These are phyloP conservation scores for Hordeum vulgare DNA, from an alignment of 176 grass and related monocot genomes.

Conservation along the genomic window DNA sequence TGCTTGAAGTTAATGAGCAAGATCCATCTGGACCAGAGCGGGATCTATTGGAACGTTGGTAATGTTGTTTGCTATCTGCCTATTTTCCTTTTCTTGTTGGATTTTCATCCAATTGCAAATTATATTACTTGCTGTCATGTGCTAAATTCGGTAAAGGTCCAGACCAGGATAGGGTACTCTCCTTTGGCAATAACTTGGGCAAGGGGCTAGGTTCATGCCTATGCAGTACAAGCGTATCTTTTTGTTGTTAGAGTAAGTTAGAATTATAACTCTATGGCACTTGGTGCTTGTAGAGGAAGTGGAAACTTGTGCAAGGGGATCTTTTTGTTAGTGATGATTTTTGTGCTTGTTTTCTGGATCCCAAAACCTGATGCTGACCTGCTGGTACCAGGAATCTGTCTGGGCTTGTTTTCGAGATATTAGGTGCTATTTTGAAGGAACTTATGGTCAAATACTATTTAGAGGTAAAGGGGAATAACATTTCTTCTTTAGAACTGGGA, in stretches of 20 bases:
- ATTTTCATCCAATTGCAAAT: background rate
- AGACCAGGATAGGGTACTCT: background rate
- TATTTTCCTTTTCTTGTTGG: slow-evolving; percentile 17
- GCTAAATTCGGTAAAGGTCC: background rate
- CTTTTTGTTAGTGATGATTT: background rate
- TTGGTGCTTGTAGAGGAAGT: background rate
- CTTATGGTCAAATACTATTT: too few species aligned
- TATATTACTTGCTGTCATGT: background rate
- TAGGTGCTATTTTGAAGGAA: too few species aligned
- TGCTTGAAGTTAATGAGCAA: slow-evolving; percentile 88
- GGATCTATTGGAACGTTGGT: slow-evolving; percentile 78
- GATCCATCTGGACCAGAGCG: slow-evolving; percentile 76
- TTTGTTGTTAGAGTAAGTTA: too few species aligned
- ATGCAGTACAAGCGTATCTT: too few species aligned
- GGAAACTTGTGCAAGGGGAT: background rate
- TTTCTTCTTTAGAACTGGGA: background rate
- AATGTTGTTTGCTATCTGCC: slow-evolving; percentile 8
- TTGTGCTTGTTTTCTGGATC: background rate
- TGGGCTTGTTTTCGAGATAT: background rate
- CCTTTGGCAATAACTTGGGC: too few species aligned
- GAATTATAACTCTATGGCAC: too few species aligned
- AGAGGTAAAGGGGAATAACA: too few species aligned
- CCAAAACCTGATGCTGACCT: background rate
- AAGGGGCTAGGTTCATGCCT: too few species aligned
- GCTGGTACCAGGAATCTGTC: background rate